Base-by-base conservation (phyloP, 1,284 basidiomycete species). In the Bjerkandera adusta region DNA sequence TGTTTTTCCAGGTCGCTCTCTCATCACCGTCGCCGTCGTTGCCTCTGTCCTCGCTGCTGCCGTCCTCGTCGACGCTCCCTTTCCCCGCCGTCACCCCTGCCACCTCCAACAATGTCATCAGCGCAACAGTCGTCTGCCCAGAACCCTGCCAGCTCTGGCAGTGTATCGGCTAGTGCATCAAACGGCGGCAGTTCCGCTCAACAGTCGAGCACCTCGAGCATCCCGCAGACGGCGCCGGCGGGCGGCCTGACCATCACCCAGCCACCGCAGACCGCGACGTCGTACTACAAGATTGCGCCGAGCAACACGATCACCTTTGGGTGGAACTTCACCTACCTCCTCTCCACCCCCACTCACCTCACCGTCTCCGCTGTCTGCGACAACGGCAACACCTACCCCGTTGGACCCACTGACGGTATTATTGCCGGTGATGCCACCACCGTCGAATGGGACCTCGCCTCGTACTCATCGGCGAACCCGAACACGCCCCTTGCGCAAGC, bases 221-320 rank as follows among this genome's bases (percentile, higher is more conserved):
- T 86, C 55, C 75, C 81, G 0, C 60, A 71, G 53, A 75, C 78
- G 11, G 82, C 81, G 1, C 68, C 82, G 8, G 83, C 79, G 8
- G 89, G 89, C 20, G 73, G 74, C 33, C 65, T 91, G 49, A 75
- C 80, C 47, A 82, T 89, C 62, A 89, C 87, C 22, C 77, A 90
- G 62, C 93, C 93, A 1, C 84, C 90, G 0, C 76, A 82, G 54
- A 85, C 86, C 8, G 82, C 82, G 18, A 81, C 84, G 3, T 91
- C 89, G 5, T 97, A 80, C 70, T 96, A 86, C 76, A 96, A 97
- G 75, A 89, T 97, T 57, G 89, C 88, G 0, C 68, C 71, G 0
- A 73, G 75, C 37, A 77, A 90, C 59, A 73, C 73, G 48, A 77
- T 96, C 61, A 96, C 92, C 16, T 92, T 96, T 66, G 91, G 77